Base-by-base conservation (phyloP, 805 yeast species). In the Candida rishiriensis region DNA sequence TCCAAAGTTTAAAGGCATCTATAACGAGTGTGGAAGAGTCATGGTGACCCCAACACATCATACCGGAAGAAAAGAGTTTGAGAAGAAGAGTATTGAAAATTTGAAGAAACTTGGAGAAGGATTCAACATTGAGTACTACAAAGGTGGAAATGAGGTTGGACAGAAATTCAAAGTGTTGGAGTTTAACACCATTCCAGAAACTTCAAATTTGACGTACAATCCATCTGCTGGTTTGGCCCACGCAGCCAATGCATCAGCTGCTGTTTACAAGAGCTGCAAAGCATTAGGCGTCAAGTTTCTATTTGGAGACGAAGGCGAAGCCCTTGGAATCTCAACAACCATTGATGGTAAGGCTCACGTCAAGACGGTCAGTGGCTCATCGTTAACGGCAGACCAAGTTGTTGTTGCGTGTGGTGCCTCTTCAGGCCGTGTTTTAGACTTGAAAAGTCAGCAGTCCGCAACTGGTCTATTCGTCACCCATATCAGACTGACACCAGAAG, bases 211-310 rank as follows among this genome's bases (percentile, higher is more conserved):
- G 14, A 56, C 48, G 12, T 57, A 51, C 46, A 73, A 73, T 48
- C 71, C 72, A 4, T 67, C 65, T 17, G 64, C 72, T 14, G 78
- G 76, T 0, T 63, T 59, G 34, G 76, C 69, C 0, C 68, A 69
- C 43, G 69, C 77, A 11, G 67, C 70, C 3, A 64, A 70, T 28
- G 57, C 76, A 1, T 46, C 70, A 39, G 46, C 43, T 11, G 63
- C 59, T 1, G 61, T 70, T 13, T 64, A 66, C 38, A 39, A 53
- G 10, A 57, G 58, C 39, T 59, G 65, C 32, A 34, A 47, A 10
- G 29, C 39, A 14, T 41, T 57, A 7, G 73, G 73, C 3, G 74
- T 68, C 18, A 42, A 52, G 30, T 70, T 69, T 36, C 49, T 48
- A 1, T 66, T 68, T 56, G 72, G 71, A 0, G 40, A 39, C 3